Evolutionary conservation across 352 stramenopile genomes (phyloP).

Genomic region (Elongisporangium anandrum): DNA sequence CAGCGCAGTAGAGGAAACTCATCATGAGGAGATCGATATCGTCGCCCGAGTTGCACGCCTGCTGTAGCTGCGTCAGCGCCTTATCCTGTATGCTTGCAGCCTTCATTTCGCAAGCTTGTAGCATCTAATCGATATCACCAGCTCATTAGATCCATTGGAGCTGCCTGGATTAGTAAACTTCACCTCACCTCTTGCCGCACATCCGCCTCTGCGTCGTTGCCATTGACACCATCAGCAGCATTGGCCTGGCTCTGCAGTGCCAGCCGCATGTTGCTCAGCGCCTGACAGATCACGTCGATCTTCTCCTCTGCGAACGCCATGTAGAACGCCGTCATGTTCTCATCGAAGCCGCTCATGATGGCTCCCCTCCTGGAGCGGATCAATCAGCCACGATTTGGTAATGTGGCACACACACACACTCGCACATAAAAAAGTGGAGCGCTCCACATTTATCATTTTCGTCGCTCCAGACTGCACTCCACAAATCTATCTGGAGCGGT

Average conservation of each 20-base stretch:
- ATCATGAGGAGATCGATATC: slow-evolving; percentile 51
- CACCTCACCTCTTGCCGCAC: slow-evolving; percentile 60
- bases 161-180: not conserved
- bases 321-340: slow-evolving; percentile 80
- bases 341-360: slow-evolving; percentile 65
- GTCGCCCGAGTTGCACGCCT: slow-evolving; percentile 25
- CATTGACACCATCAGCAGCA: not conserved
- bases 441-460: no score
- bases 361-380: not conserved
- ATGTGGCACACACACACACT: not conserved
- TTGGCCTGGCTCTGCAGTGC: slow-evolving; percentile 19
- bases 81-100: slow-evolving; percentile 31
- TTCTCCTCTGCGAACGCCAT: slow-evolving; percentile 73
- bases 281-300: slow-evolving; percentile 59
- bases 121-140: slow-evolving; percentile 33
- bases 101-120: slow-evolving; percentile 70
- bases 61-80: slow-evolving; percentile 39
- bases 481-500: no score
- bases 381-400: not conserved
- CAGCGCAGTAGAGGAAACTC: slow-evolving; percentile 45
- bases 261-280: slow-evolving; percentile 54
- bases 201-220: slow-evolving; percentile 11
- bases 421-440: not conserved
- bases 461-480: no score
- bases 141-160: not conserved